A percentile compares a stretch with the other conserved stretches of the same genome.
Conservation (phyloP, 2,329 filamentous ascomycete genomes). For the Leptodontidium sp. region DNA sequence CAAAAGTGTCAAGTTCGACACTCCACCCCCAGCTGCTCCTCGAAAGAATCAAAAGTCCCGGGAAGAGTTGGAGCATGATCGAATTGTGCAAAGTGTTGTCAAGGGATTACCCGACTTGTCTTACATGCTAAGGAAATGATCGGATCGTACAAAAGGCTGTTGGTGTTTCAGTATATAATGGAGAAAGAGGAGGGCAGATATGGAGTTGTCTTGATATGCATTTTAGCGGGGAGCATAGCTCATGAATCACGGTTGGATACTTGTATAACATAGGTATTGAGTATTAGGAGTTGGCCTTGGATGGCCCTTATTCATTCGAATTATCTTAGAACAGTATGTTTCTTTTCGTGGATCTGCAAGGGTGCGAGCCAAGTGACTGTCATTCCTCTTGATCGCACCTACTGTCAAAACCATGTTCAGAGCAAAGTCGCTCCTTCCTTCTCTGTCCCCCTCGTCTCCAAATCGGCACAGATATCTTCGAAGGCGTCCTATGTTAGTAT, state of each 20-base stretch:
- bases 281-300: slow-evolving; percentile 6
- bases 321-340: neutral
- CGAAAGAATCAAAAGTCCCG: slow-evolving; percentile 35
- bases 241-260: slow-evolving; percentile 13
- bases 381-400: neutral
- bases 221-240: slow-evolving; percentile 14
- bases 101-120: slow-evolving; percentile 47
- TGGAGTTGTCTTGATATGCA: neutral
- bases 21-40: slow-evolving; percentile 22
- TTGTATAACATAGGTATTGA: slow-evolving; percentile 7
- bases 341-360: too few relatives aligned
- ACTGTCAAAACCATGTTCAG: neutral
- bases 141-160: neutral
- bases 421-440: neutral
- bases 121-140: slow-evolving; percentile 47
- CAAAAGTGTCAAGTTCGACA: slow-evolving; percentile 20
- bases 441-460: neutral
- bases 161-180: neutral
- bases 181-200: neutral
- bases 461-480: neutral
- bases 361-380: neutral
- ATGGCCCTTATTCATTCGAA: neutral
- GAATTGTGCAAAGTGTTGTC: slow-evolving; percentile 44
- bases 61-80: slow-evolving; percentile 46
- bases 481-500: neutral